Conservation (phyloP, 2,329 filamentous ascomycete genomes). For the Exophiala aquamarina region DNA sequence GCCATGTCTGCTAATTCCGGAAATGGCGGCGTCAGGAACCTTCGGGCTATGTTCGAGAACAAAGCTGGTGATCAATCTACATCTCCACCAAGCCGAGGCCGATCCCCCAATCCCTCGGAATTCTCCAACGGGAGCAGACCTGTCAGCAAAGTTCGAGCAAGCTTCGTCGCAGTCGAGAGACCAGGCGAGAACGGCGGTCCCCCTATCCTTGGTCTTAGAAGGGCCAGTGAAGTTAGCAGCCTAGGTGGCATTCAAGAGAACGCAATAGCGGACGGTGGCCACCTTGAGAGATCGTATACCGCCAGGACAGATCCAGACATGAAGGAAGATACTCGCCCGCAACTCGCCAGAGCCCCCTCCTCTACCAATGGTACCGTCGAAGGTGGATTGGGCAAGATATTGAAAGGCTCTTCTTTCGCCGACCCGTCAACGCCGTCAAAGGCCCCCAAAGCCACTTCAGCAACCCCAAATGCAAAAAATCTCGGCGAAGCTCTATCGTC, state of each 20-base stretch:
- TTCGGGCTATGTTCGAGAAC: conserved; percentile 78
- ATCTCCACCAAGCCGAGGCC: conserved; percentile 67
- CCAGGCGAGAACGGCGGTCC: conserved; percentile 40
- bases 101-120: conserved; percentile 59
- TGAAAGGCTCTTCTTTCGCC: conserved; percentile 33
- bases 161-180: conserved; percentile 69
- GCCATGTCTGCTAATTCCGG: conserved; percentile 36
- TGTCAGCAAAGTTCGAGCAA: conserved; percentile 73
- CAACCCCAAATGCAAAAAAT: conserved; percentile 8
- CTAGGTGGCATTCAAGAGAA: conserved; percentile 29
- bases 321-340: background rate
- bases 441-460: conserved; percentile 4
- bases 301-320: conserved; percentile 36
- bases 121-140: conserved; percentile 54
- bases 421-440: conserved; percentile 22
- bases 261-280: conserved; percentile 6
- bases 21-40: conserved; percentile 67
- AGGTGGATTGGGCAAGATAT: conserved; percentile 28
- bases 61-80: conserved; percentile 61
- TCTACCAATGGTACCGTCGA: conserved; percentile 4
- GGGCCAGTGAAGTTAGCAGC: conserved; percentile 36
- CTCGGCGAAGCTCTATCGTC: conserved; percentile 12
- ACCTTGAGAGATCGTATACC: conserved; percentile 20
- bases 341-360: background rate
- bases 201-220: conserved; percentile 41